These are phyloP conservation scores for Inga leiocalycina DNA, from an alignment of 306 rosid genomes.

Conservation along the genomic window DNA sequence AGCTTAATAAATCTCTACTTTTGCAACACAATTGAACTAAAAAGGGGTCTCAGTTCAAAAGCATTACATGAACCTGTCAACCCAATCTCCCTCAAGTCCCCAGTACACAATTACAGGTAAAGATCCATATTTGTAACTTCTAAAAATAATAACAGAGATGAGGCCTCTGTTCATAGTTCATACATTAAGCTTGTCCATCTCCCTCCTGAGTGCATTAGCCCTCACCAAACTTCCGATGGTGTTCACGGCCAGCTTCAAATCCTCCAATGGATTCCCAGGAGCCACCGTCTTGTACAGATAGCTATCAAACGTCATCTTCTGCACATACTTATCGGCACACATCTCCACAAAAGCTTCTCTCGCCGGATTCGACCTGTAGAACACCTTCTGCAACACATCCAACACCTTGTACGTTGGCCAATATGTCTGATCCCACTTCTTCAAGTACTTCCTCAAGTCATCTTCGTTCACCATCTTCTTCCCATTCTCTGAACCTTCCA, in stretches of 20 bases:
- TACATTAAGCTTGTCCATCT: conserved; percentile 83
- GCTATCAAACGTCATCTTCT: conserved; percentile 99
- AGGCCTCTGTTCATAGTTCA: conserved; percentile 48
- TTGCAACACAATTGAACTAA: conserved; percentile 4
- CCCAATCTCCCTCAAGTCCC: not conserved
- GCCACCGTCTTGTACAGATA: conserved; percentile 89
- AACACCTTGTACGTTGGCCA: conserved; percentile 99
- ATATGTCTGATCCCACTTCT: conserved; percentile 97
- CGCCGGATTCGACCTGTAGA: conserved; percentile 93
- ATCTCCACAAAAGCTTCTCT: conserved; percentile 99
- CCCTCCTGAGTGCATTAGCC: conserved; percentile 85
- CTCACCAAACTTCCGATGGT: conserved; percentile 96
- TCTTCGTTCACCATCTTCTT: conserved; percentile 91
- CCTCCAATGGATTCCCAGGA: conserved; percentile 90
- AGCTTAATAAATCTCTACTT: not conserved
- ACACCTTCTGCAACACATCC: conserved; percentile 97
- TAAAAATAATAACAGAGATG: not conserved
- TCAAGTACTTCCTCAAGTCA: conserved; percentile 88
- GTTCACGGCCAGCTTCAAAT: conserved; percentile 90
- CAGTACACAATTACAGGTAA: not conserved
- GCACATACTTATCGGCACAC: conserved; percentile 98
- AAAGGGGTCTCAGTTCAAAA: conserved; percentile 1
- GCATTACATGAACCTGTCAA: not conserved
- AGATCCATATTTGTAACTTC: conserved; percentile 9
- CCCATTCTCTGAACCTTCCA: conserved; percentile 91